phyloP scores from a whole-genome alignment of 2,329 filamentous ascomycete species.

The Aspergillus floridensis region DNA sequence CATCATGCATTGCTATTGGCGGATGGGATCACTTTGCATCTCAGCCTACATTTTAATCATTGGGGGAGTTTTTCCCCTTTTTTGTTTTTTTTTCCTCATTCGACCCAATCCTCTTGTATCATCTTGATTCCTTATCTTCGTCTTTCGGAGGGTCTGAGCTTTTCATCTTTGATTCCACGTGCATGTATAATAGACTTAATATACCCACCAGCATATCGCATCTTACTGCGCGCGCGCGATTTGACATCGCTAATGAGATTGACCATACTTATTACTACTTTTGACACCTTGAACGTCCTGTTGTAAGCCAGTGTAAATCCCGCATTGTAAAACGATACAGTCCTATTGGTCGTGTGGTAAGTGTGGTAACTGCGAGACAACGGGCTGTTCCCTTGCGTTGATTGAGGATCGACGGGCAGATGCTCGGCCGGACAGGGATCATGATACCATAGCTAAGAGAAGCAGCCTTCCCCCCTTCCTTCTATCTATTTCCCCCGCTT shows the following conservation, averaged over 20 bases:
- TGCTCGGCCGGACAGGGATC: neutral
- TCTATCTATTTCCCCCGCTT: neutral
- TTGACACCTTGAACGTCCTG: neutral
- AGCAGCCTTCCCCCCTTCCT: neutral
- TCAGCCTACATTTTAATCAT: slow-evolving; percentile 6
- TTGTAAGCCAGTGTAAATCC: neutral
- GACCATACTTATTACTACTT: neutral
- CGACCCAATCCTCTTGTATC: slow-evolving; percentile 14
- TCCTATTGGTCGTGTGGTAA: neutral
- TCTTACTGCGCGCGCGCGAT: slow-evolving; percentile 15
- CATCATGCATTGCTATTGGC: slow-evolving; percentile 4
- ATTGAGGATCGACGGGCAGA: neutral
- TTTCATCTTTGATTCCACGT: slow-evolving; percentile 25
- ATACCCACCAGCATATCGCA: slow-evolving; percentile 35
- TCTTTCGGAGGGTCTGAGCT: slow-evolving; percentile 6
- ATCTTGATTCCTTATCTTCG: slow-evolving; percentile 12
- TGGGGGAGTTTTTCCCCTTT: neutral
- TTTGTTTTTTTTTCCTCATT: slow-evolving; percentile 7
- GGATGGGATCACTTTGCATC: slow-evolving; percentile 8
- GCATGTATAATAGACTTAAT: slow-evolving; percentile 41
- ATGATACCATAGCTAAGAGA: neutral
- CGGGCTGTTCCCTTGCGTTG: neutral
- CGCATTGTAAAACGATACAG: neutral
- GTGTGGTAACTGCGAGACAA: neutral
- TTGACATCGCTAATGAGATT: slow-evolving; percentile 13